Base-by-base conservation (phyloP, 768 basidiomycete species). In the Lactarius hengduanensis region DNA sequence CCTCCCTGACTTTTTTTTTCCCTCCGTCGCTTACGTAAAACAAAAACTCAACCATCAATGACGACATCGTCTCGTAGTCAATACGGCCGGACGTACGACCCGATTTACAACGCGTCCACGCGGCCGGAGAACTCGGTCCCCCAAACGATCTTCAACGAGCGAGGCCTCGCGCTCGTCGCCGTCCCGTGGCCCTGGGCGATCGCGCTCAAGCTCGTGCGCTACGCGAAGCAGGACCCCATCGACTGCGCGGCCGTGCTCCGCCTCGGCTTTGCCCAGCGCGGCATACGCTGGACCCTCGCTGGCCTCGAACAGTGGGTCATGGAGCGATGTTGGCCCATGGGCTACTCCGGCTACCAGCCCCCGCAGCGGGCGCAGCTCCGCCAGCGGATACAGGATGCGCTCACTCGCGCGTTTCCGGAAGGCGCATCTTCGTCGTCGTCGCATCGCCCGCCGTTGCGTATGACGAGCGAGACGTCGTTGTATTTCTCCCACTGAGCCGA, bases 151-250 rank as follows among this genome's bases (percentile, higher is more conserved):
- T 91, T 81, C 75, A 76, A 77, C 0, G 83, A 84, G 1, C 76
- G 76, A 0, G 88, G 89, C 56, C 76, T 80, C 16, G 72, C 78
- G 57, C 80, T 91, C 59, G 75, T 90, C 71, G 85, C 83, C 67
- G 87, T 90, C 2, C 83, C 86, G 32, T 89, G 88, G 65, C 83
- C 84, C 66, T 91, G 89, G 89, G 83, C 84, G 1, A 83, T 90
- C 50, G 86, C 88, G 3, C 82, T 90, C 70, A 91, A 91, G 73
- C 80, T 91, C 13, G 87, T 88, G 22, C 80, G 89, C 7, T 91
- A 87, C 73, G 76, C 80, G 45, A 83, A 84, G 61, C 80, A 82
- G 67, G 89, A 90, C 73, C 83, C 86, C 1, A 79, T 74, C 1
- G 89, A 91, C 74, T 87, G 90, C 65, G 86, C 84, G 57, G 78